Percentiles rank a stretch among this genome's conserved stretches.
These are phyloP conservation scores for Senna tora DNA, from an alignment of 306 rosid genomes.

Conservation along the genomic window DNA sequence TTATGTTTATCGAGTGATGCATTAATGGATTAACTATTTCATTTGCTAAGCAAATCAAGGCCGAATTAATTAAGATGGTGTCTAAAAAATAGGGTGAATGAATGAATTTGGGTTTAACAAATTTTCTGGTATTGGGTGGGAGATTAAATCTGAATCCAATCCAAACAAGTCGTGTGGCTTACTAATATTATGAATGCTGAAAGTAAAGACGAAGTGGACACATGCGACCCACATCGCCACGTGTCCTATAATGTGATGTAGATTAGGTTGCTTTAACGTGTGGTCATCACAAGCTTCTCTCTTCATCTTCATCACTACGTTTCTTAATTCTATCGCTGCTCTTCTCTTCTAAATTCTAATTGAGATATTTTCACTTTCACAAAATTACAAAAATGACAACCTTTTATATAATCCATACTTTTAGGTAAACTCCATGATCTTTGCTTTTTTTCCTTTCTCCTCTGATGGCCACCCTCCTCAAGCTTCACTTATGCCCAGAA, in stretches of 20 bases:
- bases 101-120: no score
- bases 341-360: no score
- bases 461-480: slow-evolving; percentile 58
- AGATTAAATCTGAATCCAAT: not conserved
- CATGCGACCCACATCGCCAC: slow-evolving; percentile 51
- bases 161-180: not conserved
- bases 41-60: no score
- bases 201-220: not conserved
- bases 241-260: slow-evolving; percentile 45
- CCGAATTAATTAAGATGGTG: no score
- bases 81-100: no score
- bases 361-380: slow-evolving; percentile 44
- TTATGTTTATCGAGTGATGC: no score
- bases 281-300: slow-evolving; percentile 73
- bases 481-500: slow-evolving; percentile 64
- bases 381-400: slow-evolving; percentile 31
- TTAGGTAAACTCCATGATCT: no score
- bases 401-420: not conserved
- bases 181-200: not conserved
- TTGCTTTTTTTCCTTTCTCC: not conserved
- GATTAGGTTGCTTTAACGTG: slow-evolving; percentile 85
- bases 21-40: no score
- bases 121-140: no score
- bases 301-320: slow-evolving; percentile 46
- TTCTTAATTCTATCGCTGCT: slow-evolving; percentile 23